A percentile compares a stretch with the other conserved stretches of the same genome.
These are phyloP conservation scores for Ceratocystis destructans DNA, from an alignment of 2,329 filamentous ascomycete species.

Conservation along the genomic window DNA sequence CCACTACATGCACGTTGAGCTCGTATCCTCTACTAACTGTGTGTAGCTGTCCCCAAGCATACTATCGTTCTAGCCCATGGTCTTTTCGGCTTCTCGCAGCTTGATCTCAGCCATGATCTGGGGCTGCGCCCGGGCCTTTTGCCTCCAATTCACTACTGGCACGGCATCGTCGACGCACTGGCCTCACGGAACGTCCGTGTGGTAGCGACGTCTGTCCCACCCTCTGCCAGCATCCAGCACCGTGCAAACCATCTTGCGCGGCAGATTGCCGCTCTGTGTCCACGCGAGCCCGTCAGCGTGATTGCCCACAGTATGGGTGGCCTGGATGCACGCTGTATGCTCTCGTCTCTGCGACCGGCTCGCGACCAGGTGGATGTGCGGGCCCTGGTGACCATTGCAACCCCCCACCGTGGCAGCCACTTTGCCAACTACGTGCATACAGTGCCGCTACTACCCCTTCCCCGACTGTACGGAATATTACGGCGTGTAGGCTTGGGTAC, in stretches of 20 bases:
- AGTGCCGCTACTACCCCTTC: slow-evolving; percentile 33
- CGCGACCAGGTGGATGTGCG: slow-evolving; percentile 31
- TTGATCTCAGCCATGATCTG: slow-evolving; percentile 29
- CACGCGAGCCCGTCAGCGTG: slow-evolving; percentile 54
- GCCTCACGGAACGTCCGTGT: slow-evolving; percentile 39
- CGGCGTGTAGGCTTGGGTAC: slow-evolving; percentile 41
- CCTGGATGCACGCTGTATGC: slow-evolving; percentile 52
- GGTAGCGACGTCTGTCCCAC: slow-evolving; percentile 47
- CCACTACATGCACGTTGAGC: too few species aligned
- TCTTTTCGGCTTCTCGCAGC: slow-evolving; percentile 48
- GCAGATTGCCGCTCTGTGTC: slow-evolving; percentile 33
- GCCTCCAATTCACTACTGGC: slow-evolving; percentile 49
- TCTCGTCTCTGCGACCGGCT: slow-evolving; percentile 39
- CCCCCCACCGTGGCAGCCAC: slow-evolving; percentile 41
- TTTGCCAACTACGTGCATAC: slow-evolving; percentile 43
- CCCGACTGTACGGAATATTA: slow-evolving; percentile 39
- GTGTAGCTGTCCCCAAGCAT: slow-evolving; percentile 33
- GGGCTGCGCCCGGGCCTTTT: slow-evolving; percentile 26
- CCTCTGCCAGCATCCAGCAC: slow-evolving; percentile 46
- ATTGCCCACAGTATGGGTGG: slow-evolving; percentile 58
- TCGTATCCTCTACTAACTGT: slow-evolving; percentile 3
- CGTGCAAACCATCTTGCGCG: slow-evolving; percentile 43
- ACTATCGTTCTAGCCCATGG: slow-evolving; percentile 54
- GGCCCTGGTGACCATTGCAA: slow-evolving; percentile 41
- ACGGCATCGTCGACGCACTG: slow-evolving; percentile 47